Conservation (phyloP, 306 rosid species). For the Oxytropis ochrocephala region DNA sequence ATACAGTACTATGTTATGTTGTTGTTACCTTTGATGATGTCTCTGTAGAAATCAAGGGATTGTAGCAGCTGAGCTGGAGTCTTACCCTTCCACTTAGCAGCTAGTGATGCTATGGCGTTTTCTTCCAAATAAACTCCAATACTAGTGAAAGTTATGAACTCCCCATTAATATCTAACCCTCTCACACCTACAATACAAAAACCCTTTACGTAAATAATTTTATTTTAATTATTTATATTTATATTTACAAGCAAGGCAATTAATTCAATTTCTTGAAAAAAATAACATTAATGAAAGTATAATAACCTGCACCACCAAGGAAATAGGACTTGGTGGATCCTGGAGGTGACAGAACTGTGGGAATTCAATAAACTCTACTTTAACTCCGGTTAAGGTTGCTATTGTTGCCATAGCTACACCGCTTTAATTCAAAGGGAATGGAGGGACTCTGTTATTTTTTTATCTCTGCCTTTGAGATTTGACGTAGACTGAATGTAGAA, state of each 20-base stretch:
- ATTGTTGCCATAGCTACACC: neutral
- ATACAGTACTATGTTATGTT: neutral
- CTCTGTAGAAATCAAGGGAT: constrained; percentile 63
- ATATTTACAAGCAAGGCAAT: no score
- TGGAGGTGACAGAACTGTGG: constrained; percentile 11
- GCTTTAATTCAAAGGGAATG: neutral
- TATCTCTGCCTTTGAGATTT: neutral
- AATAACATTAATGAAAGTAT: neutral
- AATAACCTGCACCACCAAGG: constrained; percentile 28
- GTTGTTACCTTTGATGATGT: constrained; percentile 45
- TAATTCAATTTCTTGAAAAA: no score
- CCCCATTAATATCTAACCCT: constrained; percentile 51
- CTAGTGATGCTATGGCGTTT: constrained; percentile 40
- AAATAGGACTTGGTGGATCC: constrained; percentile 17
- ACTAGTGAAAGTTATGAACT: constrained; percentile 57
- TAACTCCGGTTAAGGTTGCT: neutral
- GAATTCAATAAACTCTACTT: constrained; percentile 19
- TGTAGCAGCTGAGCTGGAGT: constrained; percentile 34
- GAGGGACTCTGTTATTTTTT: neutral
- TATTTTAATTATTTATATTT: neutral
- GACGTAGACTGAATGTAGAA: neutral
- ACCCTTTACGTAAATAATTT: neutral
- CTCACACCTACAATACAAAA: constrained; percentile 39
- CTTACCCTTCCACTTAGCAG: constrained; percentile 63
- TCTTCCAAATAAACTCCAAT: constrained; percentile 73